Percentiles rank a stretch among this genome's conserved stretches.
These are phyloP conservation scores for Allantophomopsis cytisporea DNA, from an alignment of 2,329 filamentous ascomycete species.

Conservation along the genomic window DNA sequence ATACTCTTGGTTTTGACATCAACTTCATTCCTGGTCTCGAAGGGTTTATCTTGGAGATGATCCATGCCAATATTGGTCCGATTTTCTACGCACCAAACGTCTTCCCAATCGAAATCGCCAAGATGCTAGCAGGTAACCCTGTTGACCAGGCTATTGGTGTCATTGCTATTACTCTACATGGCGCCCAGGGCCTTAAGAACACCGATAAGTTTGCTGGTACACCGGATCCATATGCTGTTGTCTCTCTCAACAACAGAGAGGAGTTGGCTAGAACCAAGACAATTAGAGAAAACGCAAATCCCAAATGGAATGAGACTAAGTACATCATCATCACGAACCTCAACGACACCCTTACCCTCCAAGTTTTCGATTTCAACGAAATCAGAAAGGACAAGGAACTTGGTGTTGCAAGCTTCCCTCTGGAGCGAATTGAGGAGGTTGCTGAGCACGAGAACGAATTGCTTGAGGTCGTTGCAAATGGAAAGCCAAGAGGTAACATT, in stretches of 20 bases:
- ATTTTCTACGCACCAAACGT: conserved; percentile 99
- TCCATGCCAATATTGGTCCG: conserved; percentile 82
- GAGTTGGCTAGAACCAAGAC: conserved; percentile 83
- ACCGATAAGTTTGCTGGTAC: conserved; percentile 86
- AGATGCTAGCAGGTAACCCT: conserved; percentile 88
- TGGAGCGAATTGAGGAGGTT: conserved; percentile 71
- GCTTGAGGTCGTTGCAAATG: conserved; percentile 72
- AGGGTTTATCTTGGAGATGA: conserved; percentile 87
- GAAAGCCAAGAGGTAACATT: conserved; percentile 69
- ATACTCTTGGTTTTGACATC: conserved; percentile 94
- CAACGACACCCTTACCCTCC: conserved; percentile 74
- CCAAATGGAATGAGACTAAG: conserved; percentile 92
- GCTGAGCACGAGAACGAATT: conserved; percentile 71
- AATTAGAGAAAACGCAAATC: conserved; percentile 70
- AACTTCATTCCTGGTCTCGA: conserved; percentile 97
- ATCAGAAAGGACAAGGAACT: conserved; percentile 94
- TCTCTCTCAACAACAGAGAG: conserved; percentile 73
- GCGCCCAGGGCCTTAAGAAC: conserved; percentile 87
- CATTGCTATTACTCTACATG: conserved; percentile 79
- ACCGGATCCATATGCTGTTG: conserved; percentile 75
- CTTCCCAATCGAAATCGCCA: conserved; percentile 95
- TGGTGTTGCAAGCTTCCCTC: conserved; percentile 69
- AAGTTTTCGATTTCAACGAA: conserved; percentile 87
- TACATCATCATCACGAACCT: conserved; percentile 91
- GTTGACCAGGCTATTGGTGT: conserved; percentile 96